phyloP scores from a whole-genome alignment of 1,139 yeast genomes.

The Pichia norvegensis region DNA sequence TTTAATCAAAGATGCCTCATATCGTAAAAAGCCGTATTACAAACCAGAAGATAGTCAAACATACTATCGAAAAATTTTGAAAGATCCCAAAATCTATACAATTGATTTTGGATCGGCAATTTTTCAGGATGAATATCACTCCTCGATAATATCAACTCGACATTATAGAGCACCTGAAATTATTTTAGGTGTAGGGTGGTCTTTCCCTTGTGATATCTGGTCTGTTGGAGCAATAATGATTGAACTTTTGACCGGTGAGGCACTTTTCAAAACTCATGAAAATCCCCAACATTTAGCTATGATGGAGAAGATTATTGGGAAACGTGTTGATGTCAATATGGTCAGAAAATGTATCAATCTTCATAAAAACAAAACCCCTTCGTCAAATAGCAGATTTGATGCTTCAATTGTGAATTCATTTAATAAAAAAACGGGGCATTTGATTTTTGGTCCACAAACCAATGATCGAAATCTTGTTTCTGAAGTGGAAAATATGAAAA shows the following conservation, averaged over 20 bases:
- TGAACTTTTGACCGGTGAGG: slow-evolving; percentile 92
- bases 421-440: slow-evolving; percentile 23
- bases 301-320: slow-evolving; percentile 73
- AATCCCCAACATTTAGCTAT: slow-evolving; percentile 89
- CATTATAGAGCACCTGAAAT: slow-evolving; percentile 98
- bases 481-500: slow-evolving; percentile 44
- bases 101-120: slow-evolving; percentile 97
- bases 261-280: slow-evolving; percentile 90
- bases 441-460: slow-evolving; percentile 25
- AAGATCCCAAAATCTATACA: slow-evolving; percentile 74
- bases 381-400: slow-evolving; percentile 18
- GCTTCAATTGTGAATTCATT: slow-evolving; percentile 24
- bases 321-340: slow-evolving; percentile 26
- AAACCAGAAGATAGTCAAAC: slow-evolving; percentile 8
- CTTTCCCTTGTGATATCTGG: slow-evolving; percentile 92
- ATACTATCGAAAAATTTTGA: slow-evolving; percentile 33
- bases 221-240: slow-evolving; percentile 90
- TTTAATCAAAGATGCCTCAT: slow-evolving; percentile 56
- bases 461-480: slow-evolving; percentile 42
- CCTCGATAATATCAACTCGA: slow-evolving; percentile 84
- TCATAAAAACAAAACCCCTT: slow-evolving; percentile 15
- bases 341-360: slow-evolving; percentile 27
- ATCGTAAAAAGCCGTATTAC: slow-evolving; percentile 21
- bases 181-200: slow-evolving; percentile 88
- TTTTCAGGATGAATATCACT: slow-evolving; percentile 89